Evolutionary conservation across 1,284 basidiomycete species (phyloP).

Genomic region (Phellopilus nigrolimitatus): DNA sequence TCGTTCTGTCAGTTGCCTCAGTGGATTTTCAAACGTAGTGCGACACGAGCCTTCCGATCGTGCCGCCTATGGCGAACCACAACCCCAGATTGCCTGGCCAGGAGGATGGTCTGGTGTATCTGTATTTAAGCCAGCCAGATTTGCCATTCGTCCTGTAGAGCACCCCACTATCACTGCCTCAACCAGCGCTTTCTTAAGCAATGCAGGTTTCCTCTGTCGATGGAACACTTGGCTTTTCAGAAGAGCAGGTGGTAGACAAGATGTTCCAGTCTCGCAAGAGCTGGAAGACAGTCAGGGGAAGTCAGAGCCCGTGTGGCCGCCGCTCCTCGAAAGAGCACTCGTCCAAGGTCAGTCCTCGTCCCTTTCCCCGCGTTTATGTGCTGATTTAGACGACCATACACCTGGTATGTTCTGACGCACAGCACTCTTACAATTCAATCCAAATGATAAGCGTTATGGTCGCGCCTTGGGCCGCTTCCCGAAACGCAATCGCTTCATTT

Average conservation of each 20-base stretch:
- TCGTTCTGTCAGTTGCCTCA: too few relatives aligned
- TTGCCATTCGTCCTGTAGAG: too few relatives aligned
- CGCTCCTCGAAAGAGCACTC: constrained; percentile 67
- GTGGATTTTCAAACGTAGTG: too few relatives aligned
- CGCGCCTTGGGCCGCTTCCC: constrained; percentile 66
- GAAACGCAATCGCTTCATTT: constrained; percentile 68
- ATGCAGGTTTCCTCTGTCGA: neutral
- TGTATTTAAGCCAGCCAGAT: too few relatives aligned
- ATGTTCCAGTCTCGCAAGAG: constrained; percentile 64
- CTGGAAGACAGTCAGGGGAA: constrained; percentile 65
- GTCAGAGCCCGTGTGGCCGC: constrained; percentile 71
- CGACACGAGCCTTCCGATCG: too few relatives aligned
- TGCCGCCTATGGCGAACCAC: too few relatives aligned
- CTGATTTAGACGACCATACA: neutral
- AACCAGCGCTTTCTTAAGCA: too few relatives aligned
- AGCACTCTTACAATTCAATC: constrained; percentile 55
- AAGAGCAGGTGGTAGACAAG: constrained; percentile 50
- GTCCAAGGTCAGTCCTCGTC: constrained; percentile 58
- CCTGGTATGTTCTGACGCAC: too few relatives aligned
- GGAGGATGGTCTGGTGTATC: too few relatives aligned
- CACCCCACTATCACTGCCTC: too few relatives aligned
- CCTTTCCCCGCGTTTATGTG: neutral
- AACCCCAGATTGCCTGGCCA: too few relatives aligned
- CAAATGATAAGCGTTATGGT: constrained; percentile 63
- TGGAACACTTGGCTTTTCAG: neutral